Conservation (phyloP, 2,329 filamentous ascomycete species). For the Calonectria hawksworthii region DNA sequence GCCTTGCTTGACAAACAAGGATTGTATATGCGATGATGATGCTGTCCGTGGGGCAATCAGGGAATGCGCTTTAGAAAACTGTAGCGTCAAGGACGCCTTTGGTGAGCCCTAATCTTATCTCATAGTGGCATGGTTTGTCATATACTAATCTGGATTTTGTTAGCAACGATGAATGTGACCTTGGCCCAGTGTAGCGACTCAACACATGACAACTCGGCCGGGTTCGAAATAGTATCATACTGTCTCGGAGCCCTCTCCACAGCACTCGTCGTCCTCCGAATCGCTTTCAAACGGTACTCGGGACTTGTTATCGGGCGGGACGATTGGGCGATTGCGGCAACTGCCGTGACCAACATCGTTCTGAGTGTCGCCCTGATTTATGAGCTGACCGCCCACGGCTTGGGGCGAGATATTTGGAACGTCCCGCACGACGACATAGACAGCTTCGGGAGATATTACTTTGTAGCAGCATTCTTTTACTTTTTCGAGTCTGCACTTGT, state of each 20-base stretch:
- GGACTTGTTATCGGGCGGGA: background rate
- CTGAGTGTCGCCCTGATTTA: background rate
- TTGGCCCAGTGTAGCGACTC: background rate
- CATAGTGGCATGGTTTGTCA: background rate
- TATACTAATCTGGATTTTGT: background rate
- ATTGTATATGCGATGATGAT: background rate
- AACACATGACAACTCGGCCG: background rate
- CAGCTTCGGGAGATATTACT: slow-evolving; percentile 59
- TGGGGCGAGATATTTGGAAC: slow-evolving; percentile 67
- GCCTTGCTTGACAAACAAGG: background rate
- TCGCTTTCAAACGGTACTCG: background rate
- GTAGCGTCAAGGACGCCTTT: background rate
- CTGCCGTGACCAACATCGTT: background rate
- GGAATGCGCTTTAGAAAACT: background rate
- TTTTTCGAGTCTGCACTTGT: slow-evolving; percentile 61
- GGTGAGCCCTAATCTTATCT: background rate
- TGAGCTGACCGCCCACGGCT: slow-evolving; percentile 52
- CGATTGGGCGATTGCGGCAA: background rate
- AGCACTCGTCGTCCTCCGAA: background rate
- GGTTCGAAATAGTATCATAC: background rate
- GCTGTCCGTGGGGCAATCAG: background rate
- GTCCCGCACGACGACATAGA: slow-evolving; percentile 56
- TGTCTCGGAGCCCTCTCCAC: background rate
- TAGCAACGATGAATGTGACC: background rate
- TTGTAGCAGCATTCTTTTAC: slow-evolving; percentile 59